Percentiles rank a stretch among this genome's conserved stretches.
These are phyloP conservation scores for Talaromyces funiculosus DNA, from an alignment of 2,329 filamentous ascomycete genomes.

Conservation along the genomic window DNA sequence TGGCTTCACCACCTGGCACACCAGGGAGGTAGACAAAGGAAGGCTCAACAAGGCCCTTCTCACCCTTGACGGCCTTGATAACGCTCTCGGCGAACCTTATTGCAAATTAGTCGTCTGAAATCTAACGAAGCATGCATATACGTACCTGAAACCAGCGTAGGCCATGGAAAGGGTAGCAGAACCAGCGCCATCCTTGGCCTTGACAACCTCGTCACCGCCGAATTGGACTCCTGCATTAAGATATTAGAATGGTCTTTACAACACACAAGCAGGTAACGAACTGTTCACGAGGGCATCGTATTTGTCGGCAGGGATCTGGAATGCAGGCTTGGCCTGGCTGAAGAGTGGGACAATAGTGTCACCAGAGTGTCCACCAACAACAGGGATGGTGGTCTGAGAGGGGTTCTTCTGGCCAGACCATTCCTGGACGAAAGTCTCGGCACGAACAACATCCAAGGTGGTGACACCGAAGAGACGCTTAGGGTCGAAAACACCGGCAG, in stretches of 20 bases:
- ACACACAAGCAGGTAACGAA: constrained; percentile 30
- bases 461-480: constrained; percentile 98
- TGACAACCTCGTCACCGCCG: constrained; percentile 93
- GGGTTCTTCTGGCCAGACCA: constrained; percentile 78
- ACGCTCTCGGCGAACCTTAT: constrained; percentile 86
- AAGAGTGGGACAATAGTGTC: constrained; percentile 97
- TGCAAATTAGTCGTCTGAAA: constrained; percentile 15
- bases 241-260: not conserved
- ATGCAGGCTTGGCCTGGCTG: constrained; percentile 76
- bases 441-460: constrained; percentile 95
- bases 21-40: constrained; percentile 94
- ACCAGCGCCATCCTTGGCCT: constrained; percentile 87
- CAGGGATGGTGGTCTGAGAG: constrained; percentile 76
- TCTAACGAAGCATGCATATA: constrained; percentile 16
- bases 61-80: constrained; percentile 78
- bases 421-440: constrained; percentile 90
- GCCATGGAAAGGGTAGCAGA: constrained; percentile 93
- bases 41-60: constrained; percentile 89
- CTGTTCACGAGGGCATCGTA: constrained; percentile 86
- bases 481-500: constrained; percentile 85
- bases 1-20: constrained; percentile 77
- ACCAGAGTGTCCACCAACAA: constrained; percentile 94
- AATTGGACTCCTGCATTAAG: constrained; percentile 68
- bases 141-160: constrained; percentile 85
- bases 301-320: constrained; percentile 81